Percentiles rank a stretch among this genome's conserved stretches.
Evolutionary conservation across 2,329 filamentous ascomycete genomes (phyloP).

Genomic region (Metarhizium album): DNA sequence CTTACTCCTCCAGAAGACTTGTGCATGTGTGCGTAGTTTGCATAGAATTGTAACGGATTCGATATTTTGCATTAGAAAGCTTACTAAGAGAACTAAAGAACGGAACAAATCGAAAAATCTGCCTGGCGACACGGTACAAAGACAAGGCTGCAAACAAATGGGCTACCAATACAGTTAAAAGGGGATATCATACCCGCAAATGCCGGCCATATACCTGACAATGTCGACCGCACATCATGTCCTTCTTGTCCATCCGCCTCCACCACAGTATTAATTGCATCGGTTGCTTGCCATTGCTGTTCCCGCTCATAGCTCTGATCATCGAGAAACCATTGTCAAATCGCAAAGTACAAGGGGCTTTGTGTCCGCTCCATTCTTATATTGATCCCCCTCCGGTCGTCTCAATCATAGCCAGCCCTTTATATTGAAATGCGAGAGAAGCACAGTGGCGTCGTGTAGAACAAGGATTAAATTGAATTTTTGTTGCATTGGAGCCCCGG

Average conservation of each 20-base stretch:
- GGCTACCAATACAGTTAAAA: constrained; percentile 17
- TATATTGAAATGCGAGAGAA: constrained; percentile 20
- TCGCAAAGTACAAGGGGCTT: constrained; percentile 3
- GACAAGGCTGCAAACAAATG: constrained; percentile 19
- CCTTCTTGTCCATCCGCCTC: constrained; percentile 6
- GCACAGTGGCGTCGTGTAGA: constrained; percentile 17
- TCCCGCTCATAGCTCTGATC: constrained; percentile 3
- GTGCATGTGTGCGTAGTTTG: no score
- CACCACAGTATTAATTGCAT: constrained; percentile 7
- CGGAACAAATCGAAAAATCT: constrained; percentile 30
- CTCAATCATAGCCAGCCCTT: constrained; percentile 19
- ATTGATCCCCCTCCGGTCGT: constrained; percentile 20
- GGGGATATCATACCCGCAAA: constrained; percentile 6
- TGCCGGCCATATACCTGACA: constrained; percentile 10
- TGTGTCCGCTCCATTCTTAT: constrained; percentile 8
- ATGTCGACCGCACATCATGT: constrained; percentile 11
- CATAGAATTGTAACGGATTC: constrained; percentile 23
- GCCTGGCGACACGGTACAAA: constrained; percentile 10
- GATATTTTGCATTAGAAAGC: constrained; percentile 56
- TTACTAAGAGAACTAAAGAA: constrained; percentile 44
- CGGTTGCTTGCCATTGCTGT: constrained; percentile 9
- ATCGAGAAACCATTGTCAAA: constrained; percentile 4
- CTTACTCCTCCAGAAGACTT: no score
- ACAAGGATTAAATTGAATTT: constrained; percentile 20
- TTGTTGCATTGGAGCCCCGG: constrained; percentile 25